A percentile compares a stretch with the other conserved stretches of the same genome.
Evolutionary conservation across 768 basidiomycete genomes (phyloP).

Genomic region (Amylocystis lapponica): DNA sequence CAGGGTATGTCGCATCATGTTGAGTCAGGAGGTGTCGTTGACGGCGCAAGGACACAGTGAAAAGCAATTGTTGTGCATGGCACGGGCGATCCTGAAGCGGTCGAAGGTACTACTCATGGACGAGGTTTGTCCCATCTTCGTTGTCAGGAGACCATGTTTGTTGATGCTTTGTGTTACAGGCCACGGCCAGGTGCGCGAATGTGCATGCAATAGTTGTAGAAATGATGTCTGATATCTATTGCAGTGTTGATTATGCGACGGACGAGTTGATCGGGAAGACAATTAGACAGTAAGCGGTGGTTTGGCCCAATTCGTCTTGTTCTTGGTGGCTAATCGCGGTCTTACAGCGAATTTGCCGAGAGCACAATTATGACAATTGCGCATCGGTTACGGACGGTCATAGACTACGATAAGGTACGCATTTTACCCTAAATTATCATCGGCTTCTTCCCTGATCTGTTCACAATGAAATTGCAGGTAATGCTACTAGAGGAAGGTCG

Average conservation of each 20-base stretch:
- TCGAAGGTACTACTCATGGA: constrained; percentile 82
- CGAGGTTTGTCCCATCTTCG: constrained; percentile 43
- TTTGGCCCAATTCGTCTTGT: background rate
- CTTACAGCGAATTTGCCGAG: constrained; percentile 61
- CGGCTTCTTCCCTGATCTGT: constrained; percentile 2
- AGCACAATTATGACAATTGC: constrained; percentile 84
- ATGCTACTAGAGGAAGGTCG: constrained; percentile 75
- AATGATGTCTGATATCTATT: background rate
- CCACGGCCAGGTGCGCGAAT: constrained; percentile 52
- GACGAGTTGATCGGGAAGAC: constrained; percentile 84
- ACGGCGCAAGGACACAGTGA: constrained; percentile 37
- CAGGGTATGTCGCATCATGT: constrained; percentile 44
- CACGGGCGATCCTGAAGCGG: constrained; percentile 74
- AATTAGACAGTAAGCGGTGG: constrained; percentile 59
- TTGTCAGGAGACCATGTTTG: background rate
- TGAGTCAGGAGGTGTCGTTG: constrained; percentile 1
- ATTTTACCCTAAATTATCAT: background rate
- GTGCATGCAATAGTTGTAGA: background rate
- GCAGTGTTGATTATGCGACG: constrained; percentile 79
- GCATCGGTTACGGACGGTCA: constrained; percentile 71
- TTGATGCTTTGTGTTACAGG: constrained; percentile 31
- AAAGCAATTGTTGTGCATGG: constrained; percentile 88
- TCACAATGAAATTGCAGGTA: constrained; percentile 37
- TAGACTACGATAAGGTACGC: constrained; percentile 78
- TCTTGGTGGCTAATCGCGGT: background rate